Base-by-base conservation (phyloP, 2,329 filamentous ascomycete species). In the Sarocladiaceae sp. region DNA sequence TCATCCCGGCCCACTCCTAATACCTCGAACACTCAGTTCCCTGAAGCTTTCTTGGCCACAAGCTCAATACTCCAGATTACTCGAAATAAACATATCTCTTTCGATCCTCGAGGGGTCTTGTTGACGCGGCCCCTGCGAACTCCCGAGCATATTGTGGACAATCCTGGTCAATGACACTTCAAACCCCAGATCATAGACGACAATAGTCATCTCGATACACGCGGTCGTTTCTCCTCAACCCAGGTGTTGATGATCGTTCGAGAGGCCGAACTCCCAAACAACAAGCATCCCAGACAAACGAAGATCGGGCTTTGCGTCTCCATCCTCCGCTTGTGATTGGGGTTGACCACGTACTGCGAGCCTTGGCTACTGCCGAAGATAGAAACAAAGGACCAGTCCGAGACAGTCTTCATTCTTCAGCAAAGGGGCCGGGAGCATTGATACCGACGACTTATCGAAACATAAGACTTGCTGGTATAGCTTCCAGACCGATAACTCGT, bases 321-420 rank as follows among this genome's bases (percentile, higher is more conserved):
- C 40, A 46, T 46, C 22, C 4, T 4, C 44, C 44, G 22, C 44
- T 22, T 26, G 23, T 20, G 13, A 44, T 6, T 6, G n/a, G n/a
- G 20, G 20, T 17, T 31, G 17, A 33, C 17, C 6, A 18, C 44
- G 4, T 48, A 25, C 15, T 20, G 44, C 25, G 44, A 17, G 28
- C 23, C 25, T 33, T 48, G 44, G 44, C 44, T 31, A 31, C 44
- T 48, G 20, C 44, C 44, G 44, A 48, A 48, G 44, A 48, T 48
- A 48, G 44, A 48, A 48, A 48, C 44, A 48, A 29, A 33, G n/a
- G 8, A 33, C 44, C 44, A 48, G 26, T 48, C 28, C 44, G 44
- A 48, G 26, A 31, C 44, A 33, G 26, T 20, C 44, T 33, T 48
- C 44, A 48, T 48, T 48, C 44, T 20, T 33, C 25, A 26, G 4